These are phyloP conservation scores for Metschnikowia dekortorum DNA, from an alignment of 805 yeast genomes.

Conservation along the genomic window DNA sequence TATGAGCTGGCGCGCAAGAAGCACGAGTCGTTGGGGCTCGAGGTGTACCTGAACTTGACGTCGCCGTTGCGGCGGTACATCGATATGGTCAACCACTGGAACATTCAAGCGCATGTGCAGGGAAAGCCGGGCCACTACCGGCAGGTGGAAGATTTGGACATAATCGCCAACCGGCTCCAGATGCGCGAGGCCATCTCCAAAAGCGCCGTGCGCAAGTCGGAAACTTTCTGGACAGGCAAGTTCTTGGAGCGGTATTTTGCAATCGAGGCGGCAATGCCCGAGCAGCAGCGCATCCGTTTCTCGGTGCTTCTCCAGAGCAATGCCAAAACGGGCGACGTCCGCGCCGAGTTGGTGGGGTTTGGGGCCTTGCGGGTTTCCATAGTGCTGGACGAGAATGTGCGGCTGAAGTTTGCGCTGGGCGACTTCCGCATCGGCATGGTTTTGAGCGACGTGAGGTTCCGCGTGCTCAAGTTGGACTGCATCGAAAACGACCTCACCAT, in stretches of 20 bases:
- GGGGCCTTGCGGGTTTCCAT: constrained; percentile 20
- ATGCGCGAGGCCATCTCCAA: constrained; percentile 39
- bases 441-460: constrained; percentile 16
- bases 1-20: constrained; percentile 40
- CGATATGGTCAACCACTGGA: constrained; percentile 65
- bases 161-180: constrained; percentile 41
- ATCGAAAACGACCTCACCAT: constrained; percentile 31
- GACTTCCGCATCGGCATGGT: constrained; percentile 21
- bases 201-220: constrained; percentile 22
- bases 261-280: constrained; percentile 13
- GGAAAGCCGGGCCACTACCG: background rate
- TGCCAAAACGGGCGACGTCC: constrained; percentile 25
- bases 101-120: constrained; percentile 29
- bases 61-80: constrained; percentile 33
- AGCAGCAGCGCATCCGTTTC: constrained; percentile 21
- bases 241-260: constrained; percentile 28
- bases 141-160: constrained; percentile 24
- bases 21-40: constrained; percentile 65
- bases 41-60: constrained; percentile 67
- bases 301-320: constrained; percentile 20
- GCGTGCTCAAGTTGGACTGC: constrained; percentile 27
- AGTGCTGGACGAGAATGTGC: constrained; percentile 18
- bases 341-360: constrained; percentile 26
- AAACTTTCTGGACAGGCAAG: constrained; percentile 36
- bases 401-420: constrained; percentile 18